These are phyloP conservation scores for Hortiboletus campestris DNA, from an alignment of 768 basidiomycete genomes.

Conservation along the genomic window DNA sequence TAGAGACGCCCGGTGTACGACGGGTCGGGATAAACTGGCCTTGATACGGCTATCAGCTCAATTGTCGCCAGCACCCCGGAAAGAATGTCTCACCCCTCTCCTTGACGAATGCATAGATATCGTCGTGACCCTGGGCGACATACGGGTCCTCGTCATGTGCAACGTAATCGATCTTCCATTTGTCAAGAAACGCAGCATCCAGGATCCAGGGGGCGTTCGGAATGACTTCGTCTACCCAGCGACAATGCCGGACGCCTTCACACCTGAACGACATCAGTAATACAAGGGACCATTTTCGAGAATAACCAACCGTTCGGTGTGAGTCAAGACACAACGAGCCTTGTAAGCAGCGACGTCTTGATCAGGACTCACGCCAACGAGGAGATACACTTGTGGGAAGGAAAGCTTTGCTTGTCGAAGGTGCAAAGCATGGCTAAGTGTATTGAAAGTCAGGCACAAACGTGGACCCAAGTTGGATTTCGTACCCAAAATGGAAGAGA, in stretches of 20 bases:
- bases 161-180: constrained; percentile 91
- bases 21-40: constrained; percentile 95
- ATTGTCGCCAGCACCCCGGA: background rate
- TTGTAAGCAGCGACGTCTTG: constrained; percentile 79
- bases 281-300: background rate
- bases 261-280: constrained; percentile 45
- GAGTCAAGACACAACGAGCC: constrained; percentile 81
- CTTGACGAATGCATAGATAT: constrained; percentile 85
- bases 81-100: constrained; percentile 56
- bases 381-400: constrained; percentile 85
- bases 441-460: constrained; percentile 3
- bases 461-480: background rate
- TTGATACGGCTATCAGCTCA: constrained; percentile 29
- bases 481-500: constrained; percentile 93
- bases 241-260: constrained; percentile 91
- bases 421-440: constrained; percentile 83
- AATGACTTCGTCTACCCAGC: constrained; percentile 95
- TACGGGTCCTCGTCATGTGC: constrained; percentile 96
- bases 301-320: constrained; percentile 68
- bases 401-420: constrained; percentile 94
- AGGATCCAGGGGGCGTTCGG: constrained; percentile 91
- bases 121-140: constrained; percentile 69
- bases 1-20: constrained; percentile 92
- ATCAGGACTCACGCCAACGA: constrained; percentile 93
- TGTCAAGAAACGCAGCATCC: constrained; percentile 75